phyloP scores from a whole-genome alignment of 306 rosid species.

The Cicer arietinum region DNA sequence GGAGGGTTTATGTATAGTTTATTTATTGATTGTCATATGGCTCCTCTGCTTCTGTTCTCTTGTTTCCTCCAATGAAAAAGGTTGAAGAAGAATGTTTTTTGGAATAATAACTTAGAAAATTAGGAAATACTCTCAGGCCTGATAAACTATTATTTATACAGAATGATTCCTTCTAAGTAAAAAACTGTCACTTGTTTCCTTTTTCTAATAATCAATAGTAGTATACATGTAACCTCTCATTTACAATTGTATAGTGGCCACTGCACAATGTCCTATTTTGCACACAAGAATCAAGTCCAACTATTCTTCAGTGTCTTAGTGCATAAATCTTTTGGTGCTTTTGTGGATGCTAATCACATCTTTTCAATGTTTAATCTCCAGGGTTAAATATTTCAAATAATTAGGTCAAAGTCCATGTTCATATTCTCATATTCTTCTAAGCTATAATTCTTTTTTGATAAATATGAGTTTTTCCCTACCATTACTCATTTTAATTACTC shows the following conservation, averaged over 20 bases:
- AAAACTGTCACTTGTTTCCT: slow-evolving; percentile 47
- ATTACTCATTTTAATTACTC: slow-evolving; percentile 8
- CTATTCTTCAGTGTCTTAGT: slow-evolving; percentile 52
- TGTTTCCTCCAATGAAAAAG: too few relatives aligned
- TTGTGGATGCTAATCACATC: slow-evolving; percentile 72
- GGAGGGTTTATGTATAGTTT: too few relatives aligned
- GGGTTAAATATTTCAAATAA: slow-evolving; percentile 56
- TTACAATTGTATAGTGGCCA: slow-evolving; percentile 43
- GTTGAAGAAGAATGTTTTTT: too few relatives aligned
- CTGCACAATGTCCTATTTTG: slow-evolving; percentile 43
- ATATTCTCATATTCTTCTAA: slow-evolving; percentile 52
- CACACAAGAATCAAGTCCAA: slow-evolving; percentile 62
- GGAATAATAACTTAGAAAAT: neutral
- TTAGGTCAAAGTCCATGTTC: slow-evolving; percentile 55
- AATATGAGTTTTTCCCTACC: slow-evolving; percentile 43
- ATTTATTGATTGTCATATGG: too few relatives aligned
- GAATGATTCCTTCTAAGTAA: slow-evolving; percentile 41
- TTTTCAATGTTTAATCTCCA: slow-evolving; percentile 52
- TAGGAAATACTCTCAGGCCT: slow-evolving; percentile 29
- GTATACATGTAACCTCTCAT: slow-evolving; percentile 35
- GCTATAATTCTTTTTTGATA: slow-evolving; percentile 37
- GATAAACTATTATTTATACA: slow-evolving; percentile 34
- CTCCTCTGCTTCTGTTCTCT: too few relatives aligned
- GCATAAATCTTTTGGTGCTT: slow-evolving; percentile 60
- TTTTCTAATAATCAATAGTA: slow-evolving; percentile 37